These are phyloP conservation scores for Nicotiana paniculata DNA, from an alignment of 257 asterid species.

Conservation along the genomic window DNA sequence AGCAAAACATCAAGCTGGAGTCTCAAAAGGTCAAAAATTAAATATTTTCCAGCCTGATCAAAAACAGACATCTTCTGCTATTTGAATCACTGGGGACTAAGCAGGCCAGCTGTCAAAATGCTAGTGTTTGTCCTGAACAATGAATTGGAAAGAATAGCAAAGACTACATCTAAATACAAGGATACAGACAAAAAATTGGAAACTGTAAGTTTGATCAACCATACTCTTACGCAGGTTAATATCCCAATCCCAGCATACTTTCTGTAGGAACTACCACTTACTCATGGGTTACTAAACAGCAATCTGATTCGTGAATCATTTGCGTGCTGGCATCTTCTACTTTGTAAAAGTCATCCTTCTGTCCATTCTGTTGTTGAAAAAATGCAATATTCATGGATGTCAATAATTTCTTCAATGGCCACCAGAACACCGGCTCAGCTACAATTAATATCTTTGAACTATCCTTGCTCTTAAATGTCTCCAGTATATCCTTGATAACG, in stretches of 20 bases:
- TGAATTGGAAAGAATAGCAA: background rate
- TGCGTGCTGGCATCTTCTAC: slow-evolving; percentile 18
- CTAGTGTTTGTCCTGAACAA: background rate
- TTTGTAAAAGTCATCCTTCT: slow-evolving; percentile 12
- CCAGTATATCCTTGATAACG: slow-evolving; percentile 40
- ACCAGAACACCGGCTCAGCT: slow-evolving; percentile 50
- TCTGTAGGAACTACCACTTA: slow-evolving; percentile 28
- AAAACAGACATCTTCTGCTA: background rate
- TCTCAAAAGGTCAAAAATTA: background rate
- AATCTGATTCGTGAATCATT: slow-evolving; percentile 27
- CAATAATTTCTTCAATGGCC: slow-evolving; percentile 46
- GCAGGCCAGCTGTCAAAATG: slow-evolving; percentile 3
- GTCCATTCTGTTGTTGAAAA: slow-evolving; percentile 24
- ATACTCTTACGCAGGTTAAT: background rate
- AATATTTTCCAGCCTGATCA: background rate
- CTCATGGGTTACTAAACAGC: slow-evolving; percentile 55
- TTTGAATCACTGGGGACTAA: background rate
- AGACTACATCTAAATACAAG: background rate
- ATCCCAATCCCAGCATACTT: slow-evolving; percentile 6
- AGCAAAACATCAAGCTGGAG: background rate
- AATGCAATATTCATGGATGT: slow-evolving; percentile 39
- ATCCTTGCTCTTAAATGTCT: slow-evolving; percentile 17
- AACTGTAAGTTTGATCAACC: background rate
- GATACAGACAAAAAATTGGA: background rate
- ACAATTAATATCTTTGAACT: slow-evolving; percentile 40